A percentile compares a stretch with the other conserved stretches of the same genome.
These are phyloP conservation scores for Saccharomycopsis selenospora DNA, from an alignment of 805 yeast species.

Conservation along the genomic window DNA sequence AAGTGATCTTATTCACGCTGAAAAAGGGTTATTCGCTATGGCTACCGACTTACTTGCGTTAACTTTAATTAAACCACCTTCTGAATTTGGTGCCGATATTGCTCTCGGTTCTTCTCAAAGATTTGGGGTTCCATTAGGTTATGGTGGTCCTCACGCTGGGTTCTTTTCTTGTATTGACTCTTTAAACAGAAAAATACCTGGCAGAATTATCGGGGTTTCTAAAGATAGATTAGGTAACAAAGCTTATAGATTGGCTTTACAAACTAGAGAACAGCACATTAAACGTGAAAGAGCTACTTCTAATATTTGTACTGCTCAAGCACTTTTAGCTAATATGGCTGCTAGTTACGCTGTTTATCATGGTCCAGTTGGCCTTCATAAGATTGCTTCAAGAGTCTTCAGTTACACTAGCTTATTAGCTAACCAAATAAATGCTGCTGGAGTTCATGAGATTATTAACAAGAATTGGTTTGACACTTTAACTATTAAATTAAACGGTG, in stretches of 20 bases:
- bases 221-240: slow-evolving; percentile 84
- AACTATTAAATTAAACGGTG: slow-evolving; percentile 48
- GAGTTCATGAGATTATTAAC: slow-evolving; percentile 47
- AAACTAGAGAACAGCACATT: slow-evolving; percentile 97
- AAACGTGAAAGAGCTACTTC: slow-evolving; percentile 97
- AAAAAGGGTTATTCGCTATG: slow-evolving; percentile 71
- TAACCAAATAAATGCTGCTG: slow-evolving; percentile 35
- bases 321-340: slow-evolving; percentile 88
- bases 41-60: slow-evolving; percentile 92
- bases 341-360: slow-evolving; percentile 96
- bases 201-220: slow-evolving; percentile 88
- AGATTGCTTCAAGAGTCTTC: slow-evolving; percentile 71
- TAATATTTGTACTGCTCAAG: slow-evolving; percentile 97
- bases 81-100: slow-evolving; percentile 83
- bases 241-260: slow-evolving; percentile 90
- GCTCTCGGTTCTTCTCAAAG: slow-evolving; percentile 91
- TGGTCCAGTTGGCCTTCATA: slow-evolving; percentile 78
- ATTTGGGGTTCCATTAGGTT: slow-evolving; percentile 96
- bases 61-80: slow-evolving; percentile 78
- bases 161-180: slow-evolving; percentile 82
- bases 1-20: slow-evolving; percentile 57
- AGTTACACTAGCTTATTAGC: slow-evolving; percentile 73
- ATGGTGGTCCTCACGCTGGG: slow-evolving; percentile 99
- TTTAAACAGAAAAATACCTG: slow-evolving; percentile 89
- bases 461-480: slow-evolving; percentile 81